Base-by-base conservation (phyloP, 2,329 filamentous ascomycete species). In the Exophiala oligosperma region DNA sequence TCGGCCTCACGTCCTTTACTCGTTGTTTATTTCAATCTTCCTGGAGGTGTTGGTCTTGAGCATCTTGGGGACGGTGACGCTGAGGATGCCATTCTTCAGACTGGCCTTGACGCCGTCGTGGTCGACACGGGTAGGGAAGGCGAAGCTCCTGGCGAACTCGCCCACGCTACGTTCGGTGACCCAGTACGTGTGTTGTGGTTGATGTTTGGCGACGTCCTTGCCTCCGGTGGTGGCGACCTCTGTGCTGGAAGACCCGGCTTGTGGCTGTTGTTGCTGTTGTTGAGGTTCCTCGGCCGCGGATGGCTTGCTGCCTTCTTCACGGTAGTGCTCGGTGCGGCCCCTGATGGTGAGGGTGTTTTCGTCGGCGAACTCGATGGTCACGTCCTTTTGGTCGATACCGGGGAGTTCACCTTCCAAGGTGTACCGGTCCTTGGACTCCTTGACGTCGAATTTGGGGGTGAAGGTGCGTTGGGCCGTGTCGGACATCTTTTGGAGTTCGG, bases 21-120 rank as follows among this genome's bases (percentile, higher is more conserved):
- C 59, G 28, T 49, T 17, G 37, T 11, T 53, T 49, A 63, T 63
- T 43, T 63, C 50, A 44, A 63, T 58, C 35, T 50, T 57, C 52
- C 43, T 63, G 26, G 54, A 32, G 8, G 41, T 11, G 29, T 54
- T 60, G 37, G 38, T 46, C 75, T 64, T 76, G 70, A 38, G 76
- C 74, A 78, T 73, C 75, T 86, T 87, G 2, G 84, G 84, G 3
- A 87, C 79, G 3, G 79, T 66, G 38, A 87, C 77, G 52, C 74
- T 79, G 55, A 87, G 70, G 53, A 87, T 79, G 12, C 84, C 84
- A 66, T 86, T 80, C 75, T 83, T 85, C 69, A 87, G 68, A 60
- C 73, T 81, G n/a, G 84, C 84, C 73, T 80, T 84, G 65, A 86
- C 84, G n/a, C 71, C 74, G 32, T 86, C 83, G 67, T 85, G 82